Evolutionary conservation across 352 stramenopile genomes (phyloP).

Genomic region (Achlya hypogyna): DNA sequence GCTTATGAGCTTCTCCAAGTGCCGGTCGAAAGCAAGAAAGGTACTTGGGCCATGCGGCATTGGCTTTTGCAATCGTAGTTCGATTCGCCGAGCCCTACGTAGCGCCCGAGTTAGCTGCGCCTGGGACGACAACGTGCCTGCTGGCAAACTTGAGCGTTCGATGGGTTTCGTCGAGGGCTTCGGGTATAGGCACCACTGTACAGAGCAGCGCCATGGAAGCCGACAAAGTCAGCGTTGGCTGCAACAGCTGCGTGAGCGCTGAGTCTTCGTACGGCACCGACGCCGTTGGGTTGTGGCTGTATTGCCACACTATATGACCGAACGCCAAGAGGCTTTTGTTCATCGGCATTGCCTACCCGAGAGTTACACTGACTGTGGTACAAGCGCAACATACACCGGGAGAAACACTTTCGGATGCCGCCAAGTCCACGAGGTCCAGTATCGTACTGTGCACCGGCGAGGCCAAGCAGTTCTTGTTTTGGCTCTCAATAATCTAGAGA

Average conservation of each 20-base stretch:
- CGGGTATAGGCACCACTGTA: not conserved
- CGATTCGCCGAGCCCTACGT: not conserved
- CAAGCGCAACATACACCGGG: not conserved
- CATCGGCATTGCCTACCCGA: not conserved
- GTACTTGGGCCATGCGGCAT: not conserved
- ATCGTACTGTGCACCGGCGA: not conserved
- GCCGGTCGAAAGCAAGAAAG: not conserved
- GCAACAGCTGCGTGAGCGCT: constrained; percentile 3
- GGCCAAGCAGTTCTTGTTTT: not conserved
- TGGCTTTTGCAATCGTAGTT: not conserved
- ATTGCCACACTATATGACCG: constrained; percentile 14
- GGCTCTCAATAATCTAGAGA: not conserved
- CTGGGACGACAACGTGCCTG: not conserved
- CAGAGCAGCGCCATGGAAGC: not conserved
- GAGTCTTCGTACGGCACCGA: constrained; percentile 7
- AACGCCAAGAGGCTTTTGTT: constrained; percentile 16
- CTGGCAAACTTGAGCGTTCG: constrained; percentile 17
- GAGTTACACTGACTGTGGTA: not conserved
- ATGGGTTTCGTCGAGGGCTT: not conserved
- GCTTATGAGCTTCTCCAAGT: not conserved
- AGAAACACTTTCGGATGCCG: constrained; percentile 1
- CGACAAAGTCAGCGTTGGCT: not conserved
- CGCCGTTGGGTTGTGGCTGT: not conserved
- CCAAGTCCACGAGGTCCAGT: constrained; percentile 13
- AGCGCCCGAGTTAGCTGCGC: not conserved